Evolutionary conservation across 495 filamentous ascomycete genomes (phyloP), one percentile per base, ranked within the genome.

Genomic region (Friedmanniomyces simplex): DNA sequence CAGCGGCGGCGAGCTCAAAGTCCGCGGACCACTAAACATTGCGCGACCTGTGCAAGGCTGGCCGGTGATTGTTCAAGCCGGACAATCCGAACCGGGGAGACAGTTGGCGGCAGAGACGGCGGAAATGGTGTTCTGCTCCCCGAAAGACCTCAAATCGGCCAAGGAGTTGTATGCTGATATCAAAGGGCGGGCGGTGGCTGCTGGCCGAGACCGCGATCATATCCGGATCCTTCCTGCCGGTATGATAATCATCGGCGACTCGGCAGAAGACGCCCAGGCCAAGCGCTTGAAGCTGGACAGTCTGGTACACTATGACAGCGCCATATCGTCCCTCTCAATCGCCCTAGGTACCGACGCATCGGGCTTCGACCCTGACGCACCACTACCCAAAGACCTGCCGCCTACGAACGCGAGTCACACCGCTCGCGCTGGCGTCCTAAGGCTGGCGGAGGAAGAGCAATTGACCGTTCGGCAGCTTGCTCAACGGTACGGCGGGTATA

Each of bases 41-140:
- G 77, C 84, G 49, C 83, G 83, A 2, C 79, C 74, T 50, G 81
- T 80, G 4, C 84, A 87, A 58, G 72, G 84, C 22, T 84, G 82
- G 12, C 84, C 84, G 0, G 68, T 87, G 12, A 71, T 86, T 6
- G 69, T 86, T 7, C 83, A 87, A 66, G 84, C 84, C 0, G 83
- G 83, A 1, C 81, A 80, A 0, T 85, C 82, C 0, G 75, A 76
- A 30, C 76, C 81, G 0, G 83, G 84, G 1, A 80, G 80, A 65
- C 71, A 60, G 0, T 85, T 87, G 57, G 82, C 81, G 0, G 79
- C 81, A 0, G 77, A 84, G 60, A 80, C 82, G 58, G 80, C 76
- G 41, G 79, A 83, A 60, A 79, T 77, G 14, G 80, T 85, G 24
- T 68, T 64, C 48, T 62, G 59, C 59, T 51, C 59, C 21, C 47